A percentile compares a stretch with the other conserved stretches of the same genome.
phyloP scores from a whole-genome alignment of 257 asterid genomes.

The Primulina tabacum region DNA sequence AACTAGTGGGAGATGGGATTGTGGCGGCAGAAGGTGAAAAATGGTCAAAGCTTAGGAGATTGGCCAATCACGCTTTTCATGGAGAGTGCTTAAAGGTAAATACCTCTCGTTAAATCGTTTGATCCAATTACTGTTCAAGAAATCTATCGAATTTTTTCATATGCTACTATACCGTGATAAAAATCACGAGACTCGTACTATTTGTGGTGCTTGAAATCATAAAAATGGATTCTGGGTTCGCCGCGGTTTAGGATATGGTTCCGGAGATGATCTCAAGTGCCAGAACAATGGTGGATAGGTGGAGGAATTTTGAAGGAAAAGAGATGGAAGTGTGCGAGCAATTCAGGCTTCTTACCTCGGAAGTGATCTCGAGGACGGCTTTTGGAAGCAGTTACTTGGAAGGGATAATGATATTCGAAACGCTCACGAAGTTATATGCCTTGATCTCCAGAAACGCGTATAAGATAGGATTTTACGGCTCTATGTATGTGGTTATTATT shows the following conservation, averaged over 20 bases:
- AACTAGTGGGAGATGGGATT: slow-evolving; percentile 50
- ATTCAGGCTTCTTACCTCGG: slow-evolving; percentile 45
- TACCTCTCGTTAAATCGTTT: neutral
- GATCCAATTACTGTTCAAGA: too few relatives aligned
- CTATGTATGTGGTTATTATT: slow-evolving; percentile 23
- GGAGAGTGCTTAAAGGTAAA: slow-evolving; percentile 51
- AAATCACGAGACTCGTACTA: too few relatives aligned
- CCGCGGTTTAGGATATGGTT: slow-evolving; percentile 39
- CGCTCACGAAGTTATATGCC: slow-evolving; percentile 29
- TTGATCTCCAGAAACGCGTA: slow-evolving; percentile 19
- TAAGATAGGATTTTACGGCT: slow-evolving; percentile 25
- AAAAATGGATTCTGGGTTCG: neutral
- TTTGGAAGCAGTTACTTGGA: slow-evolving; percentile 64
- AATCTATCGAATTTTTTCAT: too few relatives aligned
- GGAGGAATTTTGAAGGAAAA: slow-evolving; percentile 33
- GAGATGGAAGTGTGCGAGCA: slow-evolving; percentile 46
- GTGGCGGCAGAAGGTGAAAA: slow-evolving; percentile 43
- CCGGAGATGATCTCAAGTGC: slow-evolving; percentile 51
- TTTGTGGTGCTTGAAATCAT: neutral
- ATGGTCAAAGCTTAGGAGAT: slow-evolving; percentile 50
- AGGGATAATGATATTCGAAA: slow-evolving; percentile 47
- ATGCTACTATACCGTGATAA: too few relatives aligned
- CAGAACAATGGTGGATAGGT: slow-evolving; percentile 41
- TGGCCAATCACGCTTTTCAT: slow-evolving; percentile 60
- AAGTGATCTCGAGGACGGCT: slow-evolving; percentile 60